Base-by-base conservation (phyloP, 2,329 filamentous ascomycete species). In the Stylonectria norvegica region DNA sequence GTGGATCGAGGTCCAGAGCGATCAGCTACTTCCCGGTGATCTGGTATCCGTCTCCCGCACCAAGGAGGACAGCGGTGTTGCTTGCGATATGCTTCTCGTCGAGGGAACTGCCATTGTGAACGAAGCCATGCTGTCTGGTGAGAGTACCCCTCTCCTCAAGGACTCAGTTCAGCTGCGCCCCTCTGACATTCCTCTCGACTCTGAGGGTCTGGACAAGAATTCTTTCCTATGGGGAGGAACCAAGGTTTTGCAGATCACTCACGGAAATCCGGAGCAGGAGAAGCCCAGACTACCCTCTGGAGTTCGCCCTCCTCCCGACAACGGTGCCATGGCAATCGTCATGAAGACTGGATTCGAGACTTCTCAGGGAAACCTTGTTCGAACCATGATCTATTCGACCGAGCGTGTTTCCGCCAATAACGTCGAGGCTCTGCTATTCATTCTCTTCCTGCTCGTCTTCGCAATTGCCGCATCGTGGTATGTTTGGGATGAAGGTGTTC, bases 311-410 rank as follows among this genome's bases (percentile, higher is more conserved):
- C 85, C 93, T 23, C 93, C 94, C 0, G 93, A 98, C 65, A 88
- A 93, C 56, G 93, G 93, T 38, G 93, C 90, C 23, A 79, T 97
- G 73, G 93, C 90, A 47, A 79, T 98, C 48, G 89, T 98, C 32
- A 85, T 90, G 59, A 97, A 96, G 78, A 98, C 93, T 38, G 93
- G 93, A 10, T 98, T 98, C 59, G 94, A 98, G 69, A 98, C 93
- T 9, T 97, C 91, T 41, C 94, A 98, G 68, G 93, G 93, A 49
- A 96, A 89, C 66, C 79, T 98, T 45, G 93, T 98, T 45, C 86
- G 93, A 48, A 98, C 93, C 53, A 98, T 98, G 93, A 98, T 98
- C 59, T 98, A 95, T 72, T 96, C 94, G 2, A 98, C 93, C 2
- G 93, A 98, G 67, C 89, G 91, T 52, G 91, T 98, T 17, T 97